Conservation (phyloP, 1,284 basidiomycete genomes). For the Fomitiporia mediterranea region DNA sequence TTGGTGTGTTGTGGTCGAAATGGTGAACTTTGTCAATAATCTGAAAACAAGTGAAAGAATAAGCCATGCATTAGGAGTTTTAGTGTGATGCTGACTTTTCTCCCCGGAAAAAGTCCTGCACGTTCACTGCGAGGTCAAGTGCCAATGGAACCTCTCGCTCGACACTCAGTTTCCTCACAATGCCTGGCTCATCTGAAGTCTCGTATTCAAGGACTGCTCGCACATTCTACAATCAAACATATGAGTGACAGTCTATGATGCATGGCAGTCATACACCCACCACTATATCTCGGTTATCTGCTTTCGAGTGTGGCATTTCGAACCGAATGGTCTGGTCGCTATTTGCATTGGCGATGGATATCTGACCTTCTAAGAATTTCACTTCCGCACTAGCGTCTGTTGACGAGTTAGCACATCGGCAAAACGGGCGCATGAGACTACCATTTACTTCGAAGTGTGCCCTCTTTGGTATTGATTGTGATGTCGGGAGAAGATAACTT, state of each 20-base stretch:
- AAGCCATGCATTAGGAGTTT: constrained; percentile 12
- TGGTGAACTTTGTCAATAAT: constrained; percentile 74
- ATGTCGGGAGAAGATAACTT: constrained; percentile 49
- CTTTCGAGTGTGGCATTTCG: constrained; percentile 5
- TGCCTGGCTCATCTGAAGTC: constrained; percentile 47
- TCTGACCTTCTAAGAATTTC: neutral
- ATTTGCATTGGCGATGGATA: constrained; percentile 2
- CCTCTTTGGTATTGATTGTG: constrained; percentile 4
- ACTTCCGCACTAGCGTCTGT: constrained; percentile 1
- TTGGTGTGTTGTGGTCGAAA: constrained; percentile 69
- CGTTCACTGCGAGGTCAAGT: constrained; percentile 77
- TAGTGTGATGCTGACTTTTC: constrained; percentile 39
- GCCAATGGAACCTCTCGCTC: constrained; percentile 54
- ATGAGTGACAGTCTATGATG: too few relatives aligned
- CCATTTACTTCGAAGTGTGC: neutral
- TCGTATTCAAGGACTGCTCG: constrained; percentile 55
- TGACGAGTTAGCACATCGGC: neutral
- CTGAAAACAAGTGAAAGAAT: constrained; percentile 34
- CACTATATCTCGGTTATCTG: neutral
- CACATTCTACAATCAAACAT: constrained; percentile 49
- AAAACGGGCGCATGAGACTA: neutral
- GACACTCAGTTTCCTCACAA: constrained; percentile 48
- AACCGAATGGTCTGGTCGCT: constrained; percentile 9
- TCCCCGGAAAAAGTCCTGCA: constrained; percentile 82
- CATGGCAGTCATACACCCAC: neutral